Base-by-base conservation (phyloP, 2,329 filamentous ascomycete species). In the Phoma sp. region DNA sequence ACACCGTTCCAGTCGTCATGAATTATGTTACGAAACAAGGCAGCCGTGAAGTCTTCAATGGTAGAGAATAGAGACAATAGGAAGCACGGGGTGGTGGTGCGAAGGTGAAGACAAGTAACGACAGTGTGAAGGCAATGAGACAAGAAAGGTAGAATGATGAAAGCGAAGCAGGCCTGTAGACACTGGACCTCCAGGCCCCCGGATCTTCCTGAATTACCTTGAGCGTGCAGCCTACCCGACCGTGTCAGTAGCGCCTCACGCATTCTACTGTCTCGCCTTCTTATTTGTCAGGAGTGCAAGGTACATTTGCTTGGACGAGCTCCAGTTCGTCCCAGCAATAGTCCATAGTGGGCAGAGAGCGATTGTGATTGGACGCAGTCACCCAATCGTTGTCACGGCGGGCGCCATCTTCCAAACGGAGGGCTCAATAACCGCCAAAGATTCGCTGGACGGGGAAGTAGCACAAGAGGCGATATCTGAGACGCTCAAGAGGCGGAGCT, bases 401-500 rank as follows among this genome's bases (percentile, higher is more conserved):
- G 67, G 69, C 72, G 71, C 72, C 69, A 72, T 67, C 46, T 53
- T 47, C 57, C 57, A 61, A 62, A 43, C 49, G 63, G 61, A 64
- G 67, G 63, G 64, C 65, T 68, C 63, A 59, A 55, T 73, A 75
- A 65, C 63, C 71, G 71, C 71, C 66, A 54, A 62, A 64, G 68
- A 75, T 73, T 73, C 67, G 72, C 66, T 73, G 62, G 60, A 46
- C 42, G 52, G 59, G 30, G 59, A 66, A 61, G 67, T 68, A 67
- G 65, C 61, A 70, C 67, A 61, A 60, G 65, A 65, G 61, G 61
- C 57, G 57, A 65, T 52, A 68, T 66, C 65, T 69, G 71, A 74
- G 71, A 74, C 72, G 71, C 65, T 66, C 60, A 60, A 67, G 63
- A 67, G 56, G 61, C 57, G 48, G 58, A 62, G 57, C 54, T 67